Evolutionary conservation across 345 rosid genomes (phyloP), one percentile per base, ranked within the genome.

Genomic region (Stellera chamaejasme): DNA sequence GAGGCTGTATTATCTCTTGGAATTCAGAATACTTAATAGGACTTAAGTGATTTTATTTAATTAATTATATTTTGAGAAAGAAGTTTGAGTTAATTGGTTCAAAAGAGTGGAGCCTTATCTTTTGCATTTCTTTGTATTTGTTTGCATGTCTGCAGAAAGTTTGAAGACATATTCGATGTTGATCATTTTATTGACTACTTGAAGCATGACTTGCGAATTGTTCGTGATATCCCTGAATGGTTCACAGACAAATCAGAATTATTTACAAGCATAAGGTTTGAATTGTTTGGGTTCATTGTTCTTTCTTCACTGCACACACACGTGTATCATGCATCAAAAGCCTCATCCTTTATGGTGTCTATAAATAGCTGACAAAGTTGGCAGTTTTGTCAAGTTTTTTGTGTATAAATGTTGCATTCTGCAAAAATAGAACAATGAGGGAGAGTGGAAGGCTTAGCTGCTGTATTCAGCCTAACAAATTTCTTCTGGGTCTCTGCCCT

Each of bases 131-230:
- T 43, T 55, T 56, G 14, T 46, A 28, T 66, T 50, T 43, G 36
- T 61, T 27, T 44, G 53, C 52, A 3, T 25, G 15, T 55, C 27
- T 76, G 76, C 93, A 94, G 97, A 69, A 94, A 90, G 78, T 94
- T 90, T 76, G 83, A 94, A 69, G 97, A 94, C 70, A 90, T 94
- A 62, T 94, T 94, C 59, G 90, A 87, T 69, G 99, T 90, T 42
- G 88, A 94, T 69, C 96, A 87, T 80, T 94, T 94, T 78, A 90
- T 94, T 72, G 88, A 90, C 69, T 94, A 89, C 79, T 76, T 94
- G 70, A 94, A 87, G 65, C 85, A 83, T 62, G 97, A 94, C 56
- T 86, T 90, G 46, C 80, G 75, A 39, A 90, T 94, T 65, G 97
- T 94, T 66, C 88, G 93, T 15, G 99, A 90, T 64, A 94, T 90